Evolutionary conservation across 192 early-diverging fungal genomes (phyloP).

Genomic region (Backusella sp.): DNA sequence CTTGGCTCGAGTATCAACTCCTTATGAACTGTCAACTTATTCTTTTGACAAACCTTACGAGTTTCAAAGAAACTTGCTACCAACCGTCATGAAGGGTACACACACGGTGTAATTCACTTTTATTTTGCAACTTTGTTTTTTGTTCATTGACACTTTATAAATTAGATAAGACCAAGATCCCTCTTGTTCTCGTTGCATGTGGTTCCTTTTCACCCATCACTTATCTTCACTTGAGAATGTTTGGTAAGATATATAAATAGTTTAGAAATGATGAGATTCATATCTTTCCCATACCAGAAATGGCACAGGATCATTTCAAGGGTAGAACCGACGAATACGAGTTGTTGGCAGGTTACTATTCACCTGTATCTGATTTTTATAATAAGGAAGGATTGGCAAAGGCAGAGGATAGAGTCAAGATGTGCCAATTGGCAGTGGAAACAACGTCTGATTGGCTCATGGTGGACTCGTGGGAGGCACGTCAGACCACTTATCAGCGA

Average conservation of each 20-base stretch:
- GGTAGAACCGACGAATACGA: constrained; percentile 76
- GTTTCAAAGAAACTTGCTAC: constrained; percentile 9
- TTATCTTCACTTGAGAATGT: constrained; percentile 97
- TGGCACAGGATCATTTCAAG: constrained; percentile 87
- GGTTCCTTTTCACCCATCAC: constrained; percentile 98
- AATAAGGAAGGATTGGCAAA: constrained; percentile 89
- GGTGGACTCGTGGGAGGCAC: constrained; percentile 95
- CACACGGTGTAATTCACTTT: not conserved
- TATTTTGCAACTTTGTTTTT: not conserved
- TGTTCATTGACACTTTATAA: not conserved
- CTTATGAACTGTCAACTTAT: constrained; percentile 1
- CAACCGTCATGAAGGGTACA: constrained; percentile 21
- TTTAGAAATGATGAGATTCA: too few species aligned
- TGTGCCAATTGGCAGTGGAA: constrained; percentile 89
- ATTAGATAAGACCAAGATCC: constrained; percentile 63
- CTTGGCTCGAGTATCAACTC: constrained; percentile 3
- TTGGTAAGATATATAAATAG: constrained; percentile 65
- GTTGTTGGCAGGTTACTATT: constrained; percentile 94
- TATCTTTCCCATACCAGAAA: constrained; percentile 47
- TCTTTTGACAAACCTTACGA: constrained; percentile 20
- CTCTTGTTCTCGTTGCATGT: constrained; percentile 92
- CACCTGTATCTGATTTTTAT: constrained; percentile 94
- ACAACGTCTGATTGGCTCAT: constrained; percentile 88
- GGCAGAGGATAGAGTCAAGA: constrained; percentile 84
- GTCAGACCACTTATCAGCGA: constrained; percentile 76